Conservation (phyloP, 371 early-diverging fungal species). For the Fennellomyces sp. region DNA sequence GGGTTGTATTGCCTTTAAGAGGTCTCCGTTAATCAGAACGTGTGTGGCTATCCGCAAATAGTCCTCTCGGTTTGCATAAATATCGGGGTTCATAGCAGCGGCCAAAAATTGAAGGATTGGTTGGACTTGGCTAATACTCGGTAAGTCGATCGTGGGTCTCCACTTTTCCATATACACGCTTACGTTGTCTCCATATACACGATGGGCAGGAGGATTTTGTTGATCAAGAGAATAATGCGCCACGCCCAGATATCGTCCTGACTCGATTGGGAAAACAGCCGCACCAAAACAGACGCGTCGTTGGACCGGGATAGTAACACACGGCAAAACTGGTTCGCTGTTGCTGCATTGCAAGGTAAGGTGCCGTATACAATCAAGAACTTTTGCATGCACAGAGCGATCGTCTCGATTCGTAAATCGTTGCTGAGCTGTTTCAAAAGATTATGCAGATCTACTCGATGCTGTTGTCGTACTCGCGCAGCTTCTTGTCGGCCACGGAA, state of each 20-base stretch:
- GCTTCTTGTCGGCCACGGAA: slow-evolving; percentile 41
- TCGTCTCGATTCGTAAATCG: background rate
- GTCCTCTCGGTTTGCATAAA: background rate
- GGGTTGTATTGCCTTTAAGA: background rate
- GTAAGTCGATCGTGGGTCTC: no score
- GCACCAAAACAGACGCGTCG: background rate
- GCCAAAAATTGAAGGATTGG: background rate
- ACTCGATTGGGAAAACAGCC: slow-evolving; percentile 2
- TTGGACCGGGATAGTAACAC: background rate
- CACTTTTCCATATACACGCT: background rate
- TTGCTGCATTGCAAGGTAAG: background rate
- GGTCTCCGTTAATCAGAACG: background rate
- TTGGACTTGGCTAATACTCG: background rate
- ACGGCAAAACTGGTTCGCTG: background rate
- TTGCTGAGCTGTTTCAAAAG: background rate
- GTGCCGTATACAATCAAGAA: background rate
- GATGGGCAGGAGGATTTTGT: background rate
- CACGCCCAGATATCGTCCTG: slow-evolving; percentile 26
- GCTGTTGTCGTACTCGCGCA: slow-evolving; percentile 10
- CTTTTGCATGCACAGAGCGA: slow-evolving; percentile 7
- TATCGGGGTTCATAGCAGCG: slow-evolving; percentile 1
- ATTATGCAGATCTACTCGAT: slow-evolving; percentile 2
- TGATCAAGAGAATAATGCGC: slow-evolving; percentile 12
- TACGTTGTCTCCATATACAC: background rate
- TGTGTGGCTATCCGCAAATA: slow-evolving; percentile 2